Evolutionary conservation across 2,329 filamentous ascomycete genomes (phyloP).

Genomic region (Dactylellina sp.): DNA sequence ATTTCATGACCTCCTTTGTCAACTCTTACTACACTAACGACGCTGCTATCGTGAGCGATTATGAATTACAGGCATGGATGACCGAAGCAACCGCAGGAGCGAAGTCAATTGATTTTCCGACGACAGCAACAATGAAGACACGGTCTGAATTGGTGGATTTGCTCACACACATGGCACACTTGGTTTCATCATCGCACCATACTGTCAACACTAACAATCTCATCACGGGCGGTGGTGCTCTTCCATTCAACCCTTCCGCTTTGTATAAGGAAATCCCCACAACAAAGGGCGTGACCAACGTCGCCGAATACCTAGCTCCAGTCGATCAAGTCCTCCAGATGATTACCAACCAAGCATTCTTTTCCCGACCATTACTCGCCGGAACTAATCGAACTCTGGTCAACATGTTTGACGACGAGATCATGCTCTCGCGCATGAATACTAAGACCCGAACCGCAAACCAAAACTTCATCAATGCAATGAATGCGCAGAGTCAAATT

Average conservation of each 20-base stretch:
- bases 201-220: slow-evolving; percentile 65
- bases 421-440: slow-evolving; percentile 63
- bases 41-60: slow-evolving; percentile 62
- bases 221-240: slow-evolving; percentile 62
- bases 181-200: slow-evolving; percentile 64
- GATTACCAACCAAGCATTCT: slow-evolving; percentile 63
- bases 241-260: slow-evolving; percentile 65
- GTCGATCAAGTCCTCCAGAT: slow-evolving; percentile 62
- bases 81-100: slow-evolving; percentile 64
- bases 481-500: slow-evolving; percentile 64
- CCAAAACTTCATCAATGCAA: slow-evolving; percentile 62
- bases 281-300: slow-evolving; percentile 63
- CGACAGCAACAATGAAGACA: slow-evolving; percentile 57
- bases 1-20: slow-evolving; percentile 65
- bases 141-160: slow-evolving; percentile 63
- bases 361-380: slow-evolving; percentile 65
- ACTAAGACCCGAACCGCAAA: slow-evolving; percentile 62
- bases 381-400: slow-evolving; percentile 63
- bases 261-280: slow-evolving; percentile 61
- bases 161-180: slow-evolving; percentile 65
- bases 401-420: slow-evolving; percentile 64
- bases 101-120: slow-evolving; percentile 65
- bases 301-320: slow-evolving; percentile 63
- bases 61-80: slow-evolving; percentile 66
- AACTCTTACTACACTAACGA: slow-evolving; percentile 65